Percentiles rank a stretch among this genome's conserved stretches.
Conservation (phyloP, 2,329 filamentous ascomycete genomes). For the Polychaeton citri region DNA sequence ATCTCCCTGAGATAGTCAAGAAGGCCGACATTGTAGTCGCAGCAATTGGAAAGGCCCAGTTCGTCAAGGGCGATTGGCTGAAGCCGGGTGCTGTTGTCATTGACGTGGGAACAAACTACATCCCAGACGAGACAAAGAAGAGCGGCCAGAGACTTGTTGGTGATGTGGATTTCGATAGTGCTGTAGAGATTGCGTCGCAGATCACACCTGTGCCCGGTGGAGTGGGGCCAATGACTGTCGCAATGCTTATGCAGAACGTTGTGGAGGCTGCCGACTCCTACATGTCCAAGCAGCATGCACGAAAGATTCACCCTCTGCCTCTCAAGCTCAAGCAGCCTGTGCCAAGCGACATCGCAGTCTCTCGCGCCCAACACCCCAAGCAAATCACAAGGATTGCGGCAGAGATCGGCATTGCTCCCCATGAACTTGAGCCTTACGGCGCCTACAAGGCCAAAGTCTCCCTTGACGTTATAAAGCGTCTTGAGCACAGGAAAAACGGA, state of each 20-base stretch:
- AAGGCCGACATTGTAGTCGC: constrained; percentile 80
- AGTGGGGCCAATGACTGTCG: constrained; percentile 97
- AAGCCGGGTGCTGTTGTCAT: constrained; percentile 94
- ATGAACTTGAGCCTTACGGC: constrained; percentile 89
- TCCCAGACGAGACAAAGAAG: constrained; percentile 79
- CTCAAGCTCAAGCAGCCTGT: constrained; percentile 68
- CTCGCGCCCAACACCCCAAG: constrained; percentile 81
- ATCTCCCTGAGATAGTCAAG: constrained; percentile 62
- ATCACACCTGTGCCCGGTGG: constrained; percentile 95
- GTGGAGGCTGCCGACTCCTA: constrained; percentile 71
- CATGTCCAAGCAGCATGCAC: constrained; percentile 69
- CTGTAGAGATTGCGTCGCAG: constrained; percentile 70
- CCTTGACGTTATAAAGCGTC: constrained; percentile 63
- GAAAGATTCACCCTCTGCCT: constrained; percentile 69
- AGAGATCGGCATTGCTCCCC: constrained; percentile 75
- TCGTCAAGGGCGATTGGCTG: constrained; percentile 90
- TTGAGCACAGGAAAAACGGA: constrained; percentile 77
- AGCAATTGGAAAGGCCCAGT: constrained; percentile 75
- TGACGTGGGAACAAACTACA: constrained; percentile 94
- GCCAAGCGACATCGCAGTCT: constrained; percentile 91
- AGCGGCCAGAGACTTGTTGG: constrained; percentile 85
- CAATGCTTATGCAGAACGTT: constrained; percentile 94
- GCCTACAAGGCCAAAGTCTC: constrained; percentile 94
- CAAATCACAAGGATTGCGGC: constrained; percentile 70
- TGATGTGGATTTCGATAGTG: constrained; percentile 84